These are phyloP conservation scores for Phylloporus sp. DNA, from an alignment of 1,284 basidiomycete species.

Conservation along the genomic window DNA sequence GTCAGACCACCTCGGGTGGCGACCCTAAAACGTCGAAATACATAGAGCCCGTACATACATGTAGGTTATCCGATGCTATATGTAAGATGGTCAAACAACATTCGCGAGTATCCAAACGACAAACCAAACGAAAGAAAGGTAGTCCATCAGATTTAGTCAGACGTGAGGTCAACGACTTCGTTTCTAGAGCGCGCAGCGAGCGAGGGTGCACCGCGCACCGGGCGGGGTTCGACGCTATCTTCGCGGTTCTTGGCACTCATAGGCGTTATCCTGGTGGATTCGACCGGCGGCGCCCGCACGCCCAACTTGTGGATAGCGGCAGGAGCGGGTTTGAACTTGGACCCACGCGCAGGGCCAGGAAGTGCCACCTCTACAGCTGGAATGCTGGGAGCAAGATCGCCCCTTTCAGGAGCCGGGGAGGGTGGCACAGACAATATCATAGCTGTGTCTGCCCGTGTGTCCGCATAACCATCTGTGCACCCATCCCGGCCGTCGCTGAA, in stretches of 20 bases:
- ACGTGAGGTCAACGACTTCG: slow-evolving; percentile 47
- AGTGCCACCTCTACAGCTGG: not conserved
- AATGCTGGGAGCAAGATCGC: not conserved
- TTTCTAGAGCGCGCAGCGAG: slow-evolving; percentile 28
- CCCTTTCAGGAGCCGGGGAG: slow-evolving; percentile 6
- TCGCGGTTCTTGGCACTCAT: not conserved
- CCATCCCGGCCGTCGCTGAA: not conserved
- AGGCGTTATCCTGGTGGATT: not conserved
- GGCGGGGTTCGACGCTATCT: not conserved
- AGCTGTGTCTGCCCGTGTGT: slow-evolving; percentile 24
- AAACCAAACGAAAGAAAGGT: not conserved
- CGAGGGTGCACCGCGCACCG: slow-evolving; percentile 20
- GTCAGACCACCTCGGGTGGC: too few species aligned
- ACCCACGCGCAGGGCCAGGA: slow-evolving; percentile 5
- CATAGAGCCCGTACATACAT: too few species aligned
- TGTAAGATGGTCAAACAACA: too few species aligned
- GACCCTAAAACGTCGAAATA: too few species aligned
- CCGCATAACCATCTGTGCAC: slow-evolving; percentile 12
- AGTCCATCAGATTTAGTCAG: slow-evolving; percentile 16
- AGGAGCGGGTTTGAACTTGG: slow-evolving; percentile 29
- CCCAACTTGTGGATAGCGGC: not conserved
- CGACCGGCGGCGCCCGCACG: not conserved
- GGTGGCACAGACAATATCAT: slow-evolving; percentile 35
- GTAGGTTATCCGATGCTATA: too few species aligned
- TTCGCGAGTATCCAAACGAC: not conserved